Evolutionary conservation across 345 rosid genomes (phyloP).

Genomic region (Cardamine chenopodiifolia): DNA sequence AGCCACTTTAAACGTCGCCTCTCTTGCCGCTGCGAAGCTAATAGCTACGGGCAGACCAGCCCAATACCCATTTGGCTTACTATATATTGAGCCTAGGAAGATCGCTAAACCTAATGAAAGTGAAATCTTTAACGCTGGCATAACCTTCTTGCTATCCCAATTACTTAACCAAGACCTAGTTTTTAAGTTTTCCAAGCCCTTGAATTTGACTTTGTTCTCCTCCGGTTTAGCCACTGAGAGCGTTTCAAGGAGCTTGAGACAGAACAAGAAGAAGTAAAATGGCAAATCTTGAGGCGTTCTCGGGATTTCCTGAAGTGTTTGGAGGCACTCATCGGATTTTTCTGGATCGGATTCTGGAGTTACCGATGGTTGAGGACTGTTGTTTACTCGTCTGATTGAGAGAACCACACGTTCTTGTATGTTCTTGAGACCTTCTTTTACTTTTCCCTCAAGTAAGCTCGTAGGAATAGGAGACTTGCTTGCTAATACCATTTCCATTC

Average conservation of each 20-base stretch:
- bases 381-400: slow-evolving; percentile 49
- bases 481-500: slow-evolving; percentile 77
- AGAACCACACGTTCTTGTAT: slow-evolving; percentile 52
- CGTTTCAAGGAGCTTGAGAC: slow-evolving; percentile 58
- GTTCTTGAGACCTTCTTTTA: slow-evolving; percentile 45
- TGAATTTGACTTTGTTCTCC: slow-evolving; percentile 22
- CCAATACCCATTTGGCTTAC: slow-evolving; percentile 76
- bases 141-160: slow-evolving; percentile 47
- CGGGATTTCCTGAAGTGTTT: slow-evolving; percentile 57
- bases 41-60: slow-evolving; percentile 79
- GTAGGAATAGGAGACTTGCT: slow-evolving; percentile 47
- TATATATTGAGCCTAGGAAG: slow-evolving; percentile 67
- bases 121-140: slow-evolving; percentile 66
- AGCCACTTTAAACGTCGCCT: slow-evolving; percentile 77
- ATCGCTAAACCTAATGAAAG: slow-evolving; percentile 71
- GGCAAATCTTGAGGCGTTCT: slow-evolving; percentile 56
- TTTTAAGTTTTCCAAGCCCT: slow-evolving; percentile 23
- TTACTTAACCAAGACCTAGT: slow-evolving; percentile 27
- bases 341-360: slow-evolving; percentile 58
- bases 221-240: slow-evolving; percentile 46
- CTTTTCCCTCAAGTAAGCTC: slow-evolving; percentile 43
- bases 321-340: slow-evolving; percentile 44
- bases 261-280: slow-evolving; percentile 76
- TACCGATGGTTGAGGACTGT: slow-evolving; percentile 45
- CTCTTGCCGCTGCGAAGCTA: slow-evolving; percentile 64